A percentile compares a stretch with the other conserved stretches of the same genome.
phyloP scores from a whole-genome alignment of 2,329 filamentous ascomycete species.

The Fonsecaea erecta region DNA sequence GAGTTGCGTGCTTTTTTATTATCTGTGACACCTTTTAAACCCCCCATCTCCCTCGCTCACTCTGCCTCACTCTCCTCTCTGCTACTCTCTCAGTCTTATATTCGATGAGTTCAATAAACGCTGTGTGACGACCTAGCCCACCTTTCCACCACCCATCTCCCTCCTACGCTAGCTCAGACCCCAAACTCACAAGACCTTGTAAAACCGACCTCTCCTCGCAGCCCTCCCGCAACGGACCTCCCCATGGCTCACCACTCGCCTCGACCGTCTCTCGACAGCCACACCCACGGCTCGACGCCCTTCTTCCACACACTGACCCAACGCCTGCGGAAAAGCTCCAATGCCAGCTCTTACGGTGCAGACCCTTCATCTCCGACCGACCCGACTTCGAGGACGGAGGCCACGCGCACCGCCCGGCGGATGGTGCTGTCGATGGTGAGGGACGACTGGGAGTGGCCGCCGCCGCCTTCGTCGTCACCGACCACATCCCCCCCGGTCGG shows the following conservation, averaged over 20 bases:
- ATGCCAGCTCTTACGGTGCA: slow-evolving; percentile 28
- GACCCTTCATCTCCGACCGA: slow-evolving; percentile 7
- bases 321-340: slow-evolving; percentile 36
- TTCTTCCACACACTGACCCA: slow-evolving; percentile 36
- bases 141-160: not conserved
- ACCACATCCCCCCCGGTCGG: not conserved
- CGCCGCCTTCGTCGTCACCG: slow-evolving; percentile 12
- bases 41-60: not conserved
- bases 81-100: not conserved
- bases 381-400: slow-evolving; percentile 30
- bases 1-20: not conserved
- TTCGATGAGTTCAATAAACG: not conserved
- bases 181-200: slow-evolving; percentile 4
- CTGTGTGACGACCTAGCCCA: not conserved
- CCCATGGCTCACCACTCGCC: slow-evolving; percentile 16
- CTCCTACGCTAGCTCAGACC: not conserved
- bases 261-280: slow-evolving; percentile 22
- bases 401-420: slow-evolving; percentile 29
- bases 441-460: slow-evolving; percentile 38
- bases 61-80: not conserved
- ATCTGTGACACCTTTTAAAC: no score
- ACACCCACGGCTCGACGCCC: slow-evolving; percentile 17
- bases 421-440: slow-evolving; percentile 31
- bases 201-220: not conserved
- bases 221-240: slow-evolving; percentile 5